Conservation (phyloP, 2,329 filamentous ascomycete genomes). For the Lachnellula willkommii region DNA sequence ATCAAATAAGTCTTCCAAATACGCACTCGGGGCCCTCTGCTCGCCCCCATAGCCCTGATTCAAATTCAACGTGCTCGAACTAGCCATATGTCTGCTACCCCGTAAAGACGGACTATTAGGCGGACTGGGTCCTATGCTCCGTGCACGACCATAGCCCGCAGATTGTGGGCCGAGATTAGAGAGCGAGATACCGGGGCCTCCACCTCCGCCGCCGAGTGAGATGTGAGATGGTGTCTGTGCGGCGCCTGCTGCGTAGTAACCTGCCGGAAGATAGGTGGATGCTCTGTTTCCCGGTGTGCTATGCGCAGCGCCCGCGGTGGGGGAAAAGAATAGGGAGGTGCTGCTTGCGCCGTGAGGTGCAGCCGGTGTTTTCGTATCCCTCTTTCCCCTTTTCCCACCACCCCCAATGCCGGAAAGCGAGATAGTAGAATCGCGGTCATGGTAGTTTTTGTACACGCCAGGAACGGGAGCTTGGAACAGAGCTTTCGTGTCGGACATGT, state of each 20-base stretch:
- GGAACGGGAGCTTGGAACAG: slow-evolving; percentile 50
- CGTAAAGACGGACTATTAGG: slow-evolving; percentile 59
- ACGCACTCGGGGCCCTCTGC: slow-evolving; percentile 73
- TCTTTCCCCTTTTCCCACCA: slow-evolving; percentile 30
- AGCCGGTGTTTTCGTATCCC: slow-evolving; percentile 34
- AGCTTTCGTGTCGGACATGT: slow-evolving; percentile 64
- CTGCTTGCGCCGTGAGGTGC: slow-evolving; percentile 22
- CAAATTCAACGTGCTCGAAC: slow-evolving; percentile 59
- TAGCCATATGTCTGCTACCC: slow-evolving; percentile 33
- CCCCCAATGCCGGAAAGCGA: slow-evolving; percentile 23
- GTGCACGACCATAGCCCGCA: slow-evolving; percentile 44
- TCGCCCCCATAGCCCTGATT: slow-evolving; percentile 53
- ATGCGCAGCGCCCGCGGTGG: slow-evolving; percentile 65
- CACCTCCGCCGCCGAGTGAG: slow-evolving; percentile 38
- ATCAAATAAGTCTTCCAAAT: slow-evolving; percentile 83
- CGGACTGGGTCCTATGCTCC: slow-evolving; percentile 41
- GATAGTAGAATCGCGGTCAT: slow-evolving; percentile 42
- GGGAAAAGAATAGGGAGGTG: slow-evolving; percentile 76
- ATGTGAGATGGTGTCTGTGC: slow-evolving; percentile 27
- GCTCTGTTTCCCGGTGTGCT: slow-evolving; percentile 55
- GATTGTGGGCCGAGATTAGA: slow-evolving; percentile 50
- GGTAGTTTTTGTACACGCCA: slow-evolving; percentile 58
- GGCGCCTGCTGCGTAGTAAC: slow-evolving; percentile 74
- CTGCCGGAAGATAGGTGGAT: slow-evolving; percentile 80
- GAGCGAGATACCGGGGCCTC: slow-evolving; percentile 47